phyloP scores from a whole-genome alignment of 1,284 basidiomycete species.

The Paramarasmius palmivorus region DNA sequence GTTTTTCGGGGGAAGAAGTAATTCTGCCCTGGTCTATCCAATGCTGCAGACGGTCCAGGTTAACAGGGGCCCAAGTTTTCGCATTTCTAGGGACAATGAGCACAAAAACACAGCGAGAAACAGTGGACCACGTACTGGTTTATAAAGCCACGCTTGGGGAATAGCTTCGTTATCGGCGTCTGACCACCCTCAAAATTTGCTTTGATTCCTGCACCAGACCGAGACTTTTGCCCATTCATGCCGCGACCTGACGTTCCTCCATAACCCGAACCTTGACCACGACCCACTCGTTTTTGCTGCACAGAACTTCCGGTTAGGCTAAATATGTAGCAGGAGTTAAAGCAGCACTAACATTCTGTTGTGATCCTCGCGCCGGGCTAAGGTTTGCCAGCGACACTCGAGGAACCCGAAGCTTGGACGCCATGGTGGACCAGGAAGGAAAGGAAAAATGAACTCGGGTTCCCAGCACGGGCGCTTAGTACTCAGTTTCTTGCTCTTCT shows the following conservation, averaged over 20 bases:
- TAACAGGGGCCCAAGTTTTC: slow-evolving; percentile 81
- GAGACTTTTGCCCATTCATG: slow-evolving; percentile 94
- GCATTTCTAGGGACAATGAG: slow-evolving; percentile 48
- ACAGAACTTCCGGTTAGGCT: background rate
- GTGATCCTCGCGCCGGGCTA: slow-evolving; percentile 59
- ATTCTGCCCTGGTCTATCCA: slow-evolving; percentile 90
- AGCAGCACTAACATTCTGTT: slow-evolving; percentile 53
- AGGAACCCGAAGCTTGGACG: slow-evolving; percentile 31
- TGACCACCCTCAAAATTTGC: slow-evolving; percentile 95
- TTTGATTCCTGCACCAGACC: slow-evolving; percentile 88
- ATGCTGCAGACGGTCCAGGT: slow-evolving; percentile 85
- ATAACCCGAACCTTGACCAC: slow-evolving; percentile 88
- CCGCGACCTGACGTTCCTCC: slow-evolving; percentile 93
- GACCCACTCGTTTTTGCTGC: slow-evolving; percentile 91
- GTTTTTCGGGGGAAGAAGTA: slow-evolving; percentile 73
- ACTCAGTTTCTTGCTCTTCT: background rate
- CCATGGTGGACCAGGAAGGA: slow-evolving; percentile 14
- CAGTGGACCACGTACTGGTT: slow-evolving; percentile 76
- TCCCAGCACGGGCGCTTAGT: too few species aligned
- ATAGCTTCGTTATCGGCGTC: slow-evolving; percentile 88
- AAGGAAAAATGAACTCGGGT: too few species aligned
- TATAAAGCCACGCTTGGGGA: slow-evolving; percentile 93
- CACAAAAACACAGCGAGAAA: background rate
- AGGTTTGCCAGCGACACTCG: slow-evolving; percentile 63
- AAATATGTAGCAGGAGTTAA: too few species aligned